Conservation (phyloP, 306 rosid genomes). For the Castanea sativa region DNA sequence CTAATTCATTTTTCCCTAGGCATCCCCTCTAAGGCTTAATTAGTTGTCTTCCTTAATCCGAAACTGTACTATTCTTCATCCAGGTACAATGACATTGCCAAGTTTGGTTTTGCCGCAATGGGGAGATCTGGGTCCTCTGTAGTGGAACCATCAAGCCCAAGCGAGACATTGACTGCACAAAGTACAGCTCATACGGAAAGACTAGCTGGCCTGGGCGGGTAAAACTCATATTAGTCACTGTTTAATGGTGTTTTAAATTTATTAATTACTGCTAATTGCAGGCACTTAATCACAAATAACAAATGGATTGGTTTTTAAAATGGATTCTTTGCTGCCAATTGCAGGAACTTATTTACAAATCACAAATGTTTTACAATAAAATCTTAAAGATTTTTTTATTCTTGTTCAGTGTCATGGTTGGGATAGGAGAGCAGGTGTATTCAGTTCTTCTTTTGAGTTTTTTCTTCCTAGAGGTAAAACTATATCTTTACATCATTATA, state of each 20-base stretch:
- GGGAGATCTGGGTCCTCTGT: conserved; percentile 46
- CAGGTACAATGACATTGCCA: conserved; percentile 97
- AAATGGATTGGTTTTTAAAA: conserved; percentile 4
- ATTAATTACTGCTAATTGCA: too few relatives aligned
- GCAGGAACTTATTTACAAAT: background rate
- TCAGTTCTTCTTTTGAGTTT: conserved; percentile 51
- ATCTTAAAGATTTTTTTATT: background rate
- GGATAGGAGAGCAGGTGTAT: conserved; percentile 49
- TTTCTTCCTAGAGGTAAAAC: conserved; percentile 82
- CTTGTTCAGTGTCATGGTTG: conserved; percentile 43
- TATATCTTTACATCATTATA: background rate
- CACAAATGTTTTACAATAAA: background rate
- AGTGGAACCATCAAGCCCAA: conserved; percentile 42
- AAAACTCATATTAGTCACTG: too few relatives aligned
- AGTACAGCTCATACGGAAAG: background rate
- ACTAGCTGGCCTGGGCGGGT: too few relatives aligned
- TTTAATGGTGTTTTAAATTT: too few relatives aligned
- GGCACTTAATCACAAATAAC: conserved; percentile 15
- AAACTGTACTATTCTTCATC: conserved; percentile 10
- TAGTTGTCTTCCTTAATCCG: conserved; percentile 5
- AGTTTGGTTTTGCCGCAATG: conserved; percentile 82
- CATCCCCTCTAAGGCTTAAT: background rate
- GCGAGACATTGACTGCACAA: conserved; percentile 32
- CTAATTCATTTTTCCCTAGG: background rate
- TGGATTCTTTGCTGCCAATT: background rate